A percentile compares a stretch with the other conserved stretches of the same genome.
Evolutionary conservation across 768 basidiomycete genomes (phyloP).

Genomic region (Amanita rubescens): DNA sequence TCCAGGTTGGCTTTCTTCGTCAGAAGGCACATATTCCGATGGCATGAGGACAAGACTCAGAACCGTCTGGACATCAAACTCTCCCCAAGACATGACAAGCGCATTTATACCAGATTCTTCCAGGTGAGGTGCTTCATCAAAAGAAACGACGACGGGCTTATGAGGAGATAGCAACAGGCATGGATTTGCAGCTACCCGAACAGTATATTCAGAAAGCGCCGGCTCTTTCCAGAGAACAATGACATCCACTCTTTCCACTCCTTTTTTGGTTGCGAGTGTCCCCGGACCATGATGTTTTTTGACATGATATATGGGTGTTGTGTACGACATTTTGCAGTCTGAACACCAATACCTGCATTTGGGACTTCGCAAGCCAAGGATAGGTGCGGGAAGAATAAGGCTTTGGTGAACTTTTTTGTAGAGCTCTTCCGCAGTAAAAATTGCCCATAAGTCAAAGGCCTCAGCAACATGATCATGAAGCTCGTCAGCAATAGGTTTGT

Average conservation of each 20-base stretch:
- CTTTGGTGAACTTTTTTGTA: neutral
- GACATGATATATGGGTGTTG: neutral
- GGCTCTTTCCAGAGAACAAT: neutral
- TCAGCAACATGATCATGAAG: neutral
- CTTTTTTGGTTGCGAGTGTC: neutral
- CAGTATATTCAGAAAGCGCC: neutral
- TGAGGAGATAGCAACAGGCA: neutral
- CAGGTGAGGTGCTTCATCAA: neutral
- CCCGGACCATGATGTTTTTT: neutral
- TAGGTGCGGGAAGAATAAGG: neutral
- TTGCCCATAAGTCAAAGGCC: neutral
- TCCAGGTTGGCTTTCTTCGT: neutral
- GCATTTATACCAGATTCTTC: neutral
- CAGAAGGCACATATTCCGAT: neutral
- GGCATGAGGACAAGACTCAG: neutral
- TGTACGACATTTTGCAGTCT: neutral
- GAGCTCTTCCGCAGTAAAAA: neutral
- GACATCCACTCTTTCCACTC: neutral
- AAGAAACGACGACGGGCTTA: neutral
- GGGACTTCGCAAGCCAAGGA: neutral
- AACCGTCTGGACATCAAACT: neutral
- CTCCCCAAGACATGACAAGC: neutral
- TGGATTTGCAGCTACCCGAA: neutral
- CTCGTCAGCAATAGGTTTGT: neutral
- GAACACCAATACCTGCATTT: neutral